Evolutionary conservation across 192 early-diverging fungal genomes (phyloP), one percentile per base, ranked within the genome.

Genomic region (Chytriomyces hyalinus): DNA sequence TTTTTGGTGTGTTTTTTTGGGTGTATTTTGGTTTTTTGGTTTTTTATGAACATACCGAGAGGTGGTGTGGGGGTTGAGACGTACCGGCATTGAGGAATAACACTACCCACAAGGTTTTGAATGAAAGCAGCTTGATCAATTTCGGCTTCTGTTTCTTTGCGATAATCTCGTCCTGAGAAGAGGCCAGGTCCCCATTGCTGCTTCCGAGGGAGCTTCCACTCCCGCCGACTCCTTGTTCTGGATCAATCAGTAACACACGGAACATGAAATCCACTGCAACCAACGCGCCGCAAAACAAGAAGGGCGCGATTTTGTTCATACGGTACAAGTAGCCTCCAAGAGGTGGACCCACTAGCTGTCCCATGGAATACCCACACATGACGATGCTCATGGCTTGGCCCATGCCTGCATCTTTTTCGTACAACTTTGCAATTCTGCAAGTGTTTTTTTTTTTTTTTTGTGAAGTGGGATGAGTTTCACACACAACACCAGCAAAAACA

Each of bases 351-450:
- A 17, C 26, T 4, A 68, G 10, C 8, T n/a, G 67, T 15, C 67
- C 67, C n/a, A 49, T 10, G 15, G 10, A 28, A 47, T 49, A 68
- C 49, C 67, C 67, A 49, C 46, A 28, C 67, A 68, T 68, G n/a
- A 68, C 24, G 44, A 68, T 49, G 3, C 22, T 13, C 67, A 68
- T 68, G 9, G 67, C 67, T n/a, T n/a, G 22, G 20, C 67, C 67
- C 9, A 68, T 13, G 24, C 48, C 48, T 68, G n/a, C 44, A 47
- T 68, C 44, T n/a, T 68, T 46, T 10, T 46, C 24, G 43, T 68
- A 68, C 22, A 65, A 65, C 15, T 68, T 46, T 45, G 67, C 45
- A 46, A 68, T 24, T 15, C 64, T 65, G 26, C 5, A 13, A 28
- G 20, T 4, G 15, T 3, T 4, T 43, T 22, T 15, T 13, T 28